Percentiles rank a stretch among this genome's conserved stretches.
phyloP scores from a whole-genome alignment of 2,329 filamentous ascomycete species.

The Ascochyta pisi region DNA sequence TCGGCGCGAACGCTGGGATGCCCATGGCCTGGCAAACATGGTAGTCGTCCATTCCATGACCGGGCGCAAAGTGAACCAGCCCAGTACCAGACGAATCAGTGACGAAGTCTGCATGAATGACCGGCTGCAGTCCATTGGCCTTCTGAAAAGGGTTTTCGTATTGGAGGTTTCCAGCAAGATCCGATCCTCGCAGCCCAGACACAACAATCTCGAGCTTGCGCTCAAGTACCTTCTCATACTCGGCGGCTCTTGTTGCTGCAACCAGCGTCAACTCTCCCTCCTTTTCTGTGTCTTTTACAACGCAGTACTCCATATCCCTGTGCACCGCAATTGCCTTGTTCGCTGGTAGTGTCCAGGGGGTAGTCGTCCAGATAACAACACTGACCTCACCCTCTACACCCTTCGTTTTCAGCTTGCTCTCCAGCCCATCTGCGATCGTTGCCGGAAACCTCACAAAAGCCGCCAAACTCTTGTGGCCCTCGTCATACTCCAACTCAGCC shows the following conservation, averaged over 20 bases:
- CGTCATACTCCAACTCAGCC: slow-evolving; percentile 83
- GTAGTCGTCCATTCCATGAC: slow-evolving; percentile 97
- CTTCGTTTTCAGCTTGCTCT: slow-evolving; percentile 25
- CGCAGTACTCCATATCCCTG: slow-evolving; percentile 73
- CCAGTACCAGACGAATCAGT: slow-evolving; percentile 90
- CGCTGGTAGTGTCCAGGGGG: slow-evolving; percentile 94
- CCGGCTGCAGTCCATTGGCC: slow-evolving; percentile 65
- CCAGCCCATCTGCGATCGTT: slow-evolving; percentile 53
- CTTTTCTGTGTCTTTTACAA: slow-evolving; percentile 60
- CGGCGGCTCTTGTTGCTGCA: slow-evolving; percentile 72
- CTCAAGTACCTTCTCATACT: slow-evolving; percentile 45
- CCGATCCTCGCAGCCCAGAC: slow-evolving; percentile 66
- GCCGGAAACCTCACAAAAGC: slow-evolving; percentile 85
- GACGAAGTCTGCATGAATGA: slow-evolving; percentile 89
- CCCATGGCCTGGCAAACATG: slow-evolving; percentile 74
- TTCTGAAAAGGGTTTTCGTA: slow-evolving; percentile 77
- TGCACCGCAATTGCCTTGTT: slow-evolving; percentile 89
- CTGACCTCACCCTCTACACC: slow-evolving; percentile 55
- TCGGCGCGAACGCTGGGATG: slow-evolving; percentile 78
- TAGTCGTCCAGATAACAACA: slow-evolving; percentile 98
- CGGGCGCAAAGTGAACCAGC: slow-evolving; percentile 92
- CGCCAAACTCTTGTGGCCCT: slow-evolving; percentile 72
- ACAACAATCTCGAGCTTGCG: slow-evolving; percentile 58
- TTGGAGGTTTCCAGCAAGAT: slow-evolving; percentile 66
- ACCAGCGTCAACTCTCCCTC: slow-evolving; percentile 69